Percentiles rank a stretch among this genome's conserved stretches.
phyloP scores from a whole-genome alignment of 129 eudicot species.

The Lonicera japonica region DNA sequence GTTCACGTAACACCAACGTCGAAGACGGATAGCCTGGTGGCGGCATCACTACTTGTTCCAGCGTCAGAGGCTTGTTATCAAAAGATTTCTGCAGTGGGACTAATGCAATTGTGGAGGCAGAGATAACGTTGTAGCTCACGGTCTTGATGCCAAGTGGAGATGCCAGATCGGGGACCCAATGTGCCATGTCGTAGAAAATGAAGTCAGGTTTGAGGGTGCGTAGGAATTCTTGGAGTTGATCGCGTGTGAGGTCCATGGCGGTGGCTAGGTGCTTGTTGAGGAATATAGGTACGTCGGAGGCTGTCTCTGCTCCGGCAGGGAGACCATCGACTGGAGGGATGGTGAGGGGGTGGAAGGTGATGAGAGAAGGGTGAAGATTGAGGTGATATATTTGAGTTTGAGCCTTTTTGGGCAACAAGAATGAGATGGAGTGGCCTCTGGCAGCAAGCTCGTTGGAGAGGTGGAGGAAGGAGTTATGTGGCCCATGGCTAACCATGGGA shows the following conservation, averaged over 20 bases:
- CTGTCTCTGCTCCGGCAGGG: not conserved
- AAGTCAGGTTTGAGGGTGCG: not conserved
- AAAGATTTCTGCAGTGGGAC: not conserved
- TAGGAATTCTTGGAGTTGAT: not conserved
- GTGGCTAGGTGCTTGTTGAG: not conserved
- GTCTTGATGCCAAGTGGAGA: not conserved
- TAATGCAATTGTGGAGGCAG: not conserved
- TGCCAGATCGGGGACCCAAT: not conserved
- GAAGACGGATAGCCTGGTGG: not conserved
- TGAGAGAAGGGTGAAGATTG: not conserved
- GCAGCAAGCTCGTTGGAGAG: not conserved
- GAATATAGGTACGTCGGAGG: not conserved
- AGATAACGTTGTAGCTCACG: not conserved
- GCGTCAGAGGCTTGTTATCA: not conserved
- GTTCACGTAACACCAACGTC: not conserved
- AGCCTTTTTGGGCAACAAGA: not conserved
- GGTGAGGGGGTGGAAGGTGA: not conserved
- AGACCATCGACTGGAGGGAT: not conserved
- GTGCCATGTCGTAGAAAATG: not conserved
- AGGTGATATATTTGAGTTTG: not conserved
- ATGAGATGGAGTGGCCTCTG: not conserved
- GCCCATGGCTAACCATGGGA: too few relatives aligned
- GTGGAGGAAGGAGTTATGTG: too few relatives aligned
- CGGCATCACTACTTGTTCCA: not conserved
- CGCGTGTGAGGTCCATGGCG: not conserved